These are phyloP conservation scores for Pythium myriotylum DNA, from an alignment of 352 stramenopile genomes.

Conservation along the genomic window DNA sequence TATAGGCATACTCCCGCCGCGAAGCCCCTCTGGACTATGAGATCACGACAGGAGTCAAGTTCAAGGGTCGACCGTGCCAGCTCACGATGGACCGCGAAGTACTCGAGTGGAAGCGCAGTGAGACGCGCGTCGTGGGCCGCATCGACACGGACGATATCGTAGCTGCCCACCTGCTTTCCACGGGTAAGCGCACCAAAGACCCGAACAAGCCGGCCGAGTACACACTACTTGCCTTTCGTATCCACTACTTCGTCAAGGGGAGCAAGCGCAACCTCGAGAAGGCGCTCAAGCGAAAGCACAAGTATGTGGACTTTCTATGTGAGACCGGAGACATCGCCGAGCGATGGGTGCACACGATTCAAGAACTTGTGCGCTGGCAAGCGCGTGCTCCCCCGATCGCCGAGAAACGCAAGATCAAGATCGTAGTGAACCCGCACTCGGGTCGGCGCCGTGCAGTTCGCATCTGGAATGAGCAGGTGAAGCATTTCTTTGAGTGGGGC, in stretches of 20 bases:
- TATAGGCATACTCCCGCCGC: slow-evolving; percentile 71
- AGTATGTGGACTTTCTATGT: slow-evolving; percentile 55
- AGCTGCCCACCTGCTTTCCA: slow-evolving; percentile 42
- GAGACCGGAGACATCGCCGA: slow-evolving; percentile 34
- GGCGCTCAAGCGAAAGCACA: slow-evolving; percentile 54
- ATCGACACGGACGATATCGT: slow-evolving; percentile 81
- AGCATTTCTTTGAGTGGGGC: slow-evolving; percentile 75
- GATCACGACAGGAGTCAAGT: slow-evolving; percentile 49
- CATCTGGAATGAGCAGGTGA: slow-evolving; percentile 77
- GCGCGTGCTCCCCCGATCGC: slow-evolving; percentile 64
- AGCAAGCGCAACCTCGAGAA: slow-evolving; percentile 52
- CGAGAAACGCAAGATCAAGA: slow-evolving; percentile 76
- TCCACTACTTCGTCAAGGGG: slow-evolving; percentile 82
- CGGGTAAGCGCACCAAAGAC: slow-evolving; percentile 19
- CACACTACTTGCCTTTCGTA: slow-evolving; percentile 39
- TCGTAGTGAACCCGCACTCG: slow-evolving; percentile 84
- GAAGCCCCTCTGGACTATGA: slow-evolving; percentile 69
- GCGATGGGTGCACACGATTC: slow-evolving; percentile 66
- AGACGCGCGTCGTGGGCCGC: slow-evolving; percentile 38
- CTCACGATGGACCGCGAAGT: slow-evolving; percentile 64
- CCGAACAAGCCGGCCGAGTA: slow-evolving; percentile 22
- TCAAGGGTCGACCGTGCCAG: slow-evolving; percentile 53
- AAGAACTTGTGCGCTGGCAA: slow-evolving; percentile 84
- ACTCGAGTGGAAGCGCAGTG: slow-evolving; percentile 56
- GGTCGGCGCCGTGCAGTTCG: slow-evolving; percentile 59